A percentile compares a stretch with the other conserved stretches of the same genome.
Evolutionary conservation across 2,329 filamentous ascomycete genomes (phyloP).

Genomic region (Talaromyces albobiverticillius): DNA sequence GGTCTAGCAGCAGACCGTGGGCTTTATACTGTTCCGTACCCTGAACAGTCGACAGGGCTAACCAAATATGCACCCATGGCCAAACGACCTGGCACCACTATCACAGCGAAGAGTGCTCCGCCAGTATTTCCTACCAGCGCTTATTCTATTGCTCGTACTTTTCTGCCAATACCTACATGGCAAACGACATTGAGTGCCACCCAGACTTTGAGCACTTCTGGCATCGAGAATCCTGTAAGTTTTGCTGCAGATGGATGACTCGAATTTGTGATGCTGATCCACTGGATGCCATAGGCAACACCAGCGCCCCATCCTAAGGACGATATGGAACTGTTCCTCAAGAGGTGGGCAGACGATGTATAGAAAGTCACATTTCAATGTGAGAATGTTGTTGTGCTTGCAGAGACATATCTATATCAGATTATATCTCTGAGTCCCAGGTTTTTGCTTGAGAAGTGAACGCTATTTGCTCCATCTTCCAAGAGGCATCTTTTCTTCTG

Average conservation of each 20-base stretch:
- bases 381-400: not conserved
- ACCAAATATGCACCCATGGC: constrained; percentile 63
- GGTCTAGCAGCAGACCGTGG: constrained; percentile 6
- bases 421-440: not conserved
- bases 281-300: constrained; percentile 45
- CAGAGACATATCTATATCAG: not conserved
- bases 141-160: constrained; percentile 51
- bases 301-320: constrained; percentile 49
- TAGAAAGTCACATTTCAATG: not conserved
- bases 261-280: constrained; percentile 13
- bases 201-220: constrained; percentile 51
- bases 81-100: constrained; percentile 56
- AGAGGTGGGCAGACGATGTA: constrained; percentile 55
- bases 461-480: not conserved
- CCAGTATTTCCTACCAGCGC: constrained; percentile 56
- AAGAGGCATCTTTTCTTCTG: not conserved
- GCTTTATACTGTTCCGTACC: constrained; percentile 47
- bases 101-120: constrained; percentile 51
- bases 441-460: not conserved
- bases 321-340: constrained; percentile 58
- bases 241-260: not conserved
- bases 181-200: constrained; percentile 51
- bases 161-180: constrained; percentile 45
- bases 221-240: constrained; percentile 60
- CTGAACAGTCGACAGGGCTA: constrained; percentile 51